phyloP scores from a whole-genome alignment of 2,329 filamentous ascomycete species.

The Trichophyton equinum region DNA sequence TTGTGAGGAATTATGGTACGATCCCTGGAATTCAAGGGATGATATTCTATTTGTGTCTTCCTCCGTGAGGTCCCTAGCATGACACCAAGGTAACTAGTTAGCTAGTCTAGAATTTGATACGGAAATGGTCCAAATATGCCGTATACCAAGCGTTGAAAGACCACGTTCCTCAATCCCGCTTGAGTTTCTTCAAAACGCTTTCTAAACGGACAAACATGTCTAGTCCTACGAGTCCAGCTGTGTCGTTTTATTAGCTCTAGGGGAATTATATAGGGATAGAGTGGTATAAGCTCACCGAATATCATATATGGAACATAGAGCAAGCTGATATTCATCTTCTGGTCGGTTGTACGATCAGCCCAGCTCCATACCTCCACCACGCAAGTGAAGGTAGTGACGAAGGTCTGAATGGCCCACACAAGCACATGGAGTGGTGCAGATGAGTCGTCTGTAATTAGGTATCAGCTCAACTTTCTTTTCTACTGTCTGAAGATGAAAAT shows the following conservation, averaged over 20 bases:
- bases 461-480: neutral
- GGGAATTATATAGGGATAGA: neutral
- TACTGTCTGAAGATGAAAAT: neutral
- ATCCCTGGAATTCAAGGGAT: no score
- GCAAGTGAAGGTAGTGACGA: constrained; percentile 50
- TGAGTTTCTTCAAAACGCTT: constrained; percentile 11
- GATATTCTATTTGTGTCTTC: no score
- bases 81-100: no score
- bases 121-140: no score
- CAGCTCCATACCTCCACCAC: constrained; percentile 50
- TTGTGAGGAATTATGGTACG: no score
- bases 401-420: constrained; percentile 47
- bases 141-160: neutral
- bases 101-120: no score
- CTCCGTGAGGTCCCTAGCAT: no score
- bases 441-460: constrained; percentile 38
- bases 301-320: constrained; percentile 47
- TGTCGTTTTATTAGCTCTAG: constrained; percentile 11
- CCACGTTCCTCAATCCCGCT: constrained; percentile 3
- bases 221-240: constrained; percentile 28
- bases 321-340: constrained; percentile 40
- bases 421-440: constrained; percentile 48
- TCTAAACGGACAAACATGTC: constrained; percentile 28
- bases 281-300: constrained; percentile 35
- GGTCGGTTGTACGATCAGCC: constrained; percentile 31